Evolutionary conservation across 495 filamentous ascomycete species (phyloP).

Genomic region (Daldinia concentrica): DNA sequence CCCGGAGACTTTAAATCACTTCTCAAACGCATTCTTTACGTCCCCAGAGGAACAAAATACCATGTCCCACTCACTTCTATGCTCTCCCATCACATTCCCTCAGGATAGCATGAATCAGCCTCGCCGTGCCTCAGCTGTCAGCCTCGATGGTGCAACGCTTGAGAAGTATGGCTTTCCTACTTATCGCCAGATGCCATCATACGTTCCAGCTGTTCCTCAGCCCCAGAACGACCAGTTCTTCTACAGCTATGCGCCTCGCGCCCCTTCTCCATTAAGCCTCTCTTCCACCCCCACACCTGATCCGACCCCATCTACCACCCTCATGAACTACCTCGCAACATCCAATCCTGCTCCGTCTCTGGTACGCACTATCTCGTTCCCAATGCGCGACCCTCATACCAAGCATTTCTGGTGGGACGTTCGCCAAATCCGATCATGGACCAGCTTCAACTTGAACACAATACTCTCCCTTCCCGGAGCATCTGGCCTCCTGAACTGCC

Average conservation of each 20-base stretch:
- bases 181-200: constrained; percentile 79
- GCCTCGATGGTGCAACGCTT: constrained; percentile 71
- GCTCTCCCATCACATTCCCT: constrained; percentile 74
- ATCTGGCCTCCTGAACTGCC: constrained; percentile 74
- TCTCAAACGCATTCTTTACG: constrained; percentile 58
- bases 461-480: constrained; percentile 80
- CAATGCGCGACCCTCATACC: constrained; percentile 71
- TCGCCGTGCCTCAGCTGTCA: constrained; percentile 72
- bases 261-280: constrained; percentile 61
- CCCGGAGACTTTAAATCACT: constrained; percentile 64
- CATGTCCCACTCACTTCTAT: constrained; percentile 59
- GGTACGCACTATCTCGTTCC: constrained; percentile 80
- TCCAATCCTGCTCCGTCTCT: constrained; percentile 82
- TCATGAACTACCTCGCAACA: constrained; percentile 79
- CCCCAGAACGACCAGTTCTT: constrained; percentile 56
- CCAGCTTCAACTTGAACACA: constrained; percentile 73
- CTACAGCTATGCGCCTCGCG: constrained; percentile 54
- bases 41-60: constrained; percentile 48
- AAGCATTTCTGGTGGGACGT: constrained; percentile 96
- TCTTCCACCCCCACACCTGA: constrained; percentile 55
- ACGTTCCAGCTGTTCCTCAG: constrained; percentile 60
- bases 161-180: constrained; percentile 80
- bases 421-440: constrained; percentile 84
- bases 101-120: constrained; percentile 58
- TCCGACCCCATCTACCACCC: constrained; percentile 67